Base-by-base conservation (phyloP, 768 basidiomycete species). In the Podaxis sp. region DNA sequence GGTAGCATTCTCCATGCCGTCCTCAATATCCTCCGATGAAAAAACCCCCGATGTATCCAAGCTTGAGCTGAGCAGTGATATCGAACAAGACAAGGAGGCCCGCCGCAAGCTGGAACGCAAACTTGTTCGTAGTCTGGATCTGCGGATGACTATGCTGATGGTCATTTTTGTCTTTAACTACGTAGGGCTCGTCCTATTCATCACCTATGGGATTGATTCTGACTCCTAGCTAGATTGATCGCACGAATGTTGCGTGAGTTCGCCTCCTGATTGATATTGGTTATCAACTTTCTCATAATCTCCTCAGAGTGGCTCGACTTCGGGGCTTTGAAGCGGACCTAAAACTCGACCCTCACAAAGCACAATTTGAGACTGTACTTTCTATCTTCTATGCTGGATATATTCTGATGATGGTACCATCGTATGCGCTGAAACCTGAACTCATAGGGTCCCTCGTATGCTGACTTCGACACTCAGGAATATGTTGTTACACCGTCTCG, bases 401-500 rank as follows among this genome's bases (percentile, higher is more conserved):
- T 54, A 70, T 70, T 12, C 51, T 68, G 22, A 70, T 71, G 69
- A 66, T 67, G 57, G 61, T 71, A 76, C 82, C 68, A 58, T 84
- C 58, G 69, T 71, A 61, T 17, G 56, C 11, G 11, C n/a, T 42
- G 30, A 33, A 53, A 53, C 52, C 7, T 36, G 11, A 30, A 12
- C 17, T n/a, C 13, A n/a, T 30, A 12, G 3, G 17, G 79, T 24
- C 77, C 78, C 22, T 65, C 17, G 17, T 28, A 53, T 17, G 15
- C 15, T 33, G 33, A 53, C 26, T 24, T 22, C 12, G 24, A 26
- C 2, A 24, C 52, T n/a, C 17, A 86, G 85, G 17, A 87, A 87
- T 61, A 85, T 87, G 80, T 77, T 87, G 60, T 69, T 87, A 52
- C 82, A 84, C 67, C 71, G 78, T 62, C 78, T 83, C n/a, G 82